Conservation (phyloP, 306 rosid genomes). For the Pachyrhizus erosus region DNA sequence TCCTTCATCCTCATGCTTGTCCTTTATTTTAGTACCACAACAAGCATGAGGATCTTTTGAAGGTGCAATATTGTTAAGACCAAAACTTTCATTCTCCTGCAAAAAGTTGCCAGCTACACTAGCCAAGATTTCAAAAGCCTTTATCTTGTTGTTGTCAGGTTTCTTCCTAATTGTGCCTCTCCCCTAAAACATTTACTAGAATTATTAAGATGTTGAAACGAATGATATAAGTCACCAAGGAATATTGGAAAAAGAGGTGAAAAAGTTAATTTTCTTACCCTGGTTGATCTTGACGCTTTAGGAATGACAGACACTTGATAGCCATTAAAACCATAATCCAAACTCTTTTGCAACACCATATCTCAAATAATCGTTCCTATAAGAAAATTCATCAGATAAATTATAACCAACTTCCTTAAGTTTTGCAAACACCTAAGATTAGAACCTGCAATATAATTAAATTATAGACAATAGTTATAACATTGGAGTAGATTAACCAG, state of each 20-base stretch:
- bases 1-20: slow-evolving; percentile 38
- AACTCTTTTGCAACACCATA: slow-evolving; percentile 62
- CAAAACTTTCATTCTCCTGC: slow-evolving; percentile 52
- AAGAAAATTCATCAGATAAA: slow-evolving; percentile 58
- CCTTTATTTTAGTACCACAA: slow-evolving; percentile 28
- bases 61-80: slow-evolving; percentile 36
- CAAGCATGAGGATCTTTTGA: slow-evolving; percentile 35
- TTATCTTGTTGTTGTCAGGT: slow-evolving; percentile 53
- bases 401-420: slow-evolving; percentile 42
- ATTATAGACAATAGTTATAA: slow-evolving; percentile 19
- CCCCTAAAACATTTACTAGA: slow-evolving; percentile 59
- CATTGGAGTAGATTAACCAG: neutral
- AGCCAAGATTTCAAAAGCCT: slow-evolving; percentile 75
- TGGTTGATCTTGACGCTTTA: slow-evolving; percentile 68
- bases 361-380: slow-evolving; percentile 56
- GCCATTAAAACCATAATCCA: slow-evolving; percentile 67
- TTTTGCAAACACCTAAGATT: slow-evolving; percentile 27
- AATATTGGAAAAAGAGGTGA: slow-evolving; percentile 1
- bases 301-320: slow-evolving; percentile 69
- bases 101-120: slow-evolving; percentile 70
- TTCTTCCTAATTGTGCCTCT: slow-evolving; percentile 63
- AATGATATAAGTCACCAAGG: neutral
- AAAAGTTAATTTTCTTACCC: slow-evolving; percentile 53
- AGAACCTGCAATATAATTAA: slow-evolving; percentile 51
- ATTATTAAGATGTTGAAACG: slow-evolving; percentile 39